Evolutionary conservation across 2,329 filamentous ascomycete genomes (phyloP), one percentile per base, ranked within the genome.

Genomic region (Venturia pyrina): DNA sequence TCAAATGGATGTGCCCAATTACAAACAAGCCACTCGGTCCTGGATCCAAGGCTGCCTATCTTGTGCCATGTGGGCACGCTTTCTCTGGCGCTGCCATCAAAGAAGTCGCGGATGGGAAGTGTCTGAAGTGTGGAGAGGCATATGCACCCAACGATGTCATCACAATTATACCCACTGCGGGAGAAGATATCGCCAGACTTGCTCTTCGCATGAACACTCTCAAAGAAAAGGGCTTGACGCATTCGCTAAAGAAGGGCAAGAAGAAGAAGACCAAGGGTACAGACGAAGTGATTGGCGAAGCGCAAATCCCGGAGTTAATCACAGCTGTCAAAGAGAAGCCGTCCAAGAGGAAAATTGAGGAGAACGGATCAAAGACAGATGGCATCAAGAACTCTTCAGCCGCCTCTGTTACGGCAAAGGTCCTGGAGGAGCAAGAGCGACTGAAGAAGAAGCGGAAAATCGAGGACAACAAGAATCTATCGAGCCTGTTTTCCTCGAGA

Each of bases 21-120:
- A 96, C 93, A 1, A 85, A 89, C 71, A 96, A 96, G 74, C 87
- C 89, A 74, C 78, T 99, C 32, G 95, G 95, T 0, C 87, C 92
- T 0, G 82, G 82, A 5, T 87, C 88, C 19, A 93, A 89, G 76
- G 83, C 91, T 0, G 91, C 96, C 1, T 99, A 98, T 72, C 72
- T 99, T 2, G 90, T 98, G 5, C 95, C 95, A 0, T 99, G 95
- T 72, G 96, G 95, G 0, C 96, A 99, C 79, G 93, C 91, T 0
- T 98, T 98, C 77, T 88, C 91, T 0, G 92, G 96, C 68, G 86
- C 87, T 64, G 91, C 92, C 8, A 87, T 98, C 69, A 89, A 88
- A 70, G 90, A 95, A 76, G 86, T 96, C n/a, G 81, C 82, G 32
- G 82, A 79, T 2, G 88, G 89, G 69, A 81, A 79, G 69, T 88